Base-by-base conservation (phyloP, 768 basidiomycete genomes). In the Saitozyma podzolica region DNA sequence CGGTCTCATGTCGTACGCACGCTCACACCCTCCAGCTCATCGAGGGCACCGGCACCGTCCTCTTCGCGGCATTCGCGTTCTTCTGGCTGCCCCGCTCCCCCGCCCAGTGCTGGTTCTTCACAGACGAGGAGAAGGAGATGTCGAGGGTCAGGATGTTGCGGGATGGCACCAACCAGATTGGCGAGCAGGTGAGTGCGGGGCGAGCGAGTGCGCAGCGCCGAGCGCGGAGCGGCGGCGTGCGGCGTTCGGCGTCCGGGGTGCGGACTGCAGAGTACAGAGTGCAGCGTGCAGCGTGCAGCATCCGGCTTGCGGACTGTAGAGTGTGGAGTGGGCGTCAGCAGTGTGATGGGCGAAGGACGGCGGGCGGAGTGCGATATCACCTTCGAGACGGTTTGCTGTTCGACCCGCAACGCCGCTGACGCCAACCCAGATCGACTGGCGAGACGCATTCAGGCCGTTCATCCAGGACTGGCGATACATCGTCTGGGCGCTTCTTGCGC, bases 81-180 rank as follows among this genome's bases (percentile, higher is more conserved):
- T 80, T 59, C 37, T 65, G 49, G 13, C 51, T 65, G 16, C 64
- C 64, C 10, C 10, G 49, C 13, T 52, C 55, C 20, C 64, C 64
- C 3, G 55, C 55, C 14, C 37, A 19, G 2, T 61, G 59, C 50
- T 45, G 45, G 10, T 61, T 68, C 40, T 53, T 64, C 14, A 61
- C 42, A 1, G 37, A 47, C 4, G 66, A 64, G 16, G 59, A 68
- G 58, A 68, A 64, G 53, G 59, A 58, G 6, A n/a, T 61, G 41
- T 17, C 54, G 9, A 20, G 63, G 3, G n/a, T 56, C 65, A 77
- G 83, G 13, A 81, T 84, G 29, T 75, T 83, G 9, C 59, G 77
- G 6, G 84, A 84, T 63, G 84, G 83, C 0, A 84, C 84, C 2
- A 81, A 82, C n/a, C 74, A 77, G 16, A 74, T 82, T 29, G 80